Evolutionary conservation across 768 basidiomycete genomes (phyloP).

Genomic region (Macrolepiota fuliginosa): DNA sequence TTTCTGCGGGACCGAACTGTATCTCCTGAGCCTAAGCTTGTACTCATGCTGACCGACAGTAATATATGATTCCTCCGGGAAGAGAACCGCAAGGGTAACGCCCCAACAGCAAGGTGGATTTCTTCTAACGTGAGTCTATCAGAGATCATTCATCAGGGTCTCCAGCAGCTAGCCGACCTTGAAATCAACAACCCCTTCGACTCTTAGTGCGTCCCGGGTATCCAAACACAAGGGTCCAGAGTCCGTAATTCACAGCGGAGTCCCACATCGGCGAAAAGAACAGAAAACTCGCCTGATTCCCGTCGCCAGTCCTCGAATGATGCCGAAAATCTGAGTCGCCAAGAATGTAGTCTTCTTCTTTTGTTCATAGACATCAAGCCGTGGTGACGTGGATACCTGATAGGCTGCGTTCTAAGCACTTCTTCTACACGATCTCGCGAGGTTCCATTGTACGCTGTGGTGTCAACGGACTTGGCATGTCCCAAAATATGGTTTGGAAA

Average conservation of each 20-base stretch:
- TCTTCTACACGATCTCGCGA: neutral
- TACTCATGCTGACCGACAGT: conserved; percentile 1
- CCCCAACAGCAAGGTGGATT: neutral
- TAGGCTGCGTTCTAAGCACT: neutral
- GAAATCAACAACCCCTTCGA: neutral
- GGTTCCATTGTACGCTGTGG: neutral
- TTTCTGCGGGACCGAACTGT: neutral
- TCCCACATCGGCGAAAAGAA: neutral
- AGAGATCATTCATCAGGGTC: neutral
- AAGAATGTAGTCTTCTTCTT: neutral
- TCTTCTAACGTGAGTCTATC: neutral
- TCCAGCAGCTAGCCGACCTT: neutral
- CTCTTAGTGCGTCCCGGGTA: neutral
- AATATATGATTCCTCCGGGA: neutral
- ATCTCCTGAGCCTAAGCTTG: neutral
- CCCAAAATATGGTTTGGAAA: neutral
- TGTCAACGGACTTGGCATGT: neutral
- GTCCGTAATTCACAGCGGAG: neutral
- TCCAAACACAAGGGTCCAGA: neutral
- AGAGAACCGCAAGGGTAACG: neutral
- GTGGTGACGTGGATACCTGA: neutral
- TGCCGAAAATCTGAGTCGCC: neutral
- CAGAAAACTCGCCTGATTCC: neutral
- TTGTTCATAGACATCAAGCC: neutral
- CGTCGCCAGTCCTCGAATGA: neutral